These are phyloP conservation scores for Pyropia haitanensis DNA, from an alignment of 23 red algal species.

Conservation along the genomic window DNA sequence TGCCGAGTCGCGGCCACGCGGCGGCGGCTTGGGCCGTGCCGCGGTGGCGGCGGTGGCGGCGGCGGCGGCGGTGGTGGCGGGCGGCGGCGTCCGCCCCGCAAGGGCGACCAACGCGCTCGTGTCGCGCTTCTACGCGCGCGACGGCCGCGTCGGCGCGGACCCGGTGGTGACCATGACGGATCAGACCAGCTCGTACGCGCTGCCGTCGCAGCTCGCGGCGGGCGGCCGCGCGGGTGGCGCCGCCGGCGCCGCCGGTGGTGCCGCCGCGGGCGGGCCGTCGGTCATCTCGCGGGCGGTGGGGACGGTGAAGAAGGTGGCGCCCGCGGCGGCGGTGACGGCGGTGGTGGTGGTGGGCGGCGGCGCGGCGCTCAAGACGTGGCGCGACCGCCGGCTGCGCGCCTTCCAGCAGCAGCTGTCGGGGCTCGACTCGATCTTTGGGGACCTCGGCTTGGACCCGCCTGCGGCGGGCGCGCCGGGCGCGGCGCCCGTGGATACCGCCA, in stretches of 20 bases:
- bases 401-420: constrained; percentile 43
- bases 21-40: too few relatives aligned
- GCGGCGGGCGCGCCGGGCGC: background rate
- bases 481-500: constrained; percentile 1
- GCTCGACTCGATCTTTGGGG: constrained; percentile 10
- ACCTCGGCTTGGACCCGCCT: constrained; percentile 11
- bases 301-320: constrained; percentile 13
- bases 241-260: constrained; percentile 26
- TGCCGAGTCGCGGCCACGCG: too few relatives aligned
- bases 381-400: constrained; percentile 36
- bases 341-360: constrained; percentile 17
- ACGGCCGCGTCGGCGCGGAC: background rate
- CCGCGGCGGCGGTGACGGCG: constrained; percentile 9
- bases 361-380: constrained; percentile 14
- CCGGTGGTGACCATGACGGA: constrained; percentile 63
- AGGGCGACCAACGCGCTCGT: too few relatives aligned
- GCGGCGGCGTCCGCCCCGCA: too few relatives aligned
- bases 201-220: constrained; percentile 26
- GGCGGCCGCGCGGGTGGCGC: constrained; percentile 9
- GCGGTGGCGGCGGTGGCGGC: too few relatives aligned
- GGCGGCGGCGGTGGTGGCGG: too few relatives aligned
- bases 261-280: constrained; percentile 3
- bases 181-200: constrained; percentile 40
- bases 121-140: too few relatives aligned
- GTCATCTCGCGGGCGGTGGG: background rate